Base-by-base conservation (phyloP, 331 rosid genomes). In the Malus hybrid region DNA sequence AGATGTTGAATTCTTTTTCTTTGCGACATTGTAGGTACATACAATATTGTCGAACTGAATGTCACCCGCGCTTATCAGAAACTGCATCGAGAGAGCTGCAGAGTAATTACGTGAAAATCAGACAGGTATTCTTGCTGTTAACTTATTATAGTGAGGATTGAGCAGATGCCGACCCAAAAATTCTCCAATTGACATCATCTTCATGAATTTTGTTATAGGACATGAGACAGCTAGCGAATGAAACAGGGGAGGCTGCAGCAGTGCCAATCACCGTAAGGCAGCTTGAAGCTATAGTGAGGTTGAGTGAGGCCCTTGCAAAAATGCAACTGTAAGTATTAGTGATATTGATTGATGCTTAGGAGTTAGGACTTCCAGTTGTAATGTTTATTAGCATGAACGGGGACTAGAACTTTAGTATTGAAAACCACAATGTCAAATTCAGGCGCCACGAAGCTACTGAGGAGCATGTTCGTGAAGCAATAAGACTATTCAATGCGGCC, bases 241-340 rank as follows among this genome's bases (percentile, higher is more conserved):
- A 94, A 83, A 87, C 96, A 10, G 99, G 99, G 15, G 93, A 89
- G 80, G 87, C 96, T 66, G 87, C 96, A 52, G 96, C 93, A 16
- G 89, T 94, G 73, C 99, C 97, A 16, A 92, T 94, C 61, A 94
- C 99, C 18, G 99, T 94, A 6, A 84, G 99, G 88, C 99, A 94
- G 88, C 88, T 94, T 69, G 99, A 94, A 90, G 99, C 99, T 80
- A 86, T 94, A 33, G 90, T 88, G 61, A 86, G 99, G 82, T 67
- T 94, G 91, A 94, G 99, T 56, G 99, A 94, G 85, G 82, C 96
- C 57, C 99, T 94, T 71, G 99, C 99, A 36, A 94, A 92, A 84
- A 92, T 94, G 96, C 92, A 90, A 80, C 82, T 94, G 99, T 94
- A 82, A 88, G 96, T 83, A 80, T 70, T 36, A 63, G 34, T 71